A percentile compares a stretch with the other conserved stretches of the same genome.
Evolutionary conservation across 2,329 filamentous ascomycete species (phyloP).

Genomic region (Nothopassalora personata): DNA sequence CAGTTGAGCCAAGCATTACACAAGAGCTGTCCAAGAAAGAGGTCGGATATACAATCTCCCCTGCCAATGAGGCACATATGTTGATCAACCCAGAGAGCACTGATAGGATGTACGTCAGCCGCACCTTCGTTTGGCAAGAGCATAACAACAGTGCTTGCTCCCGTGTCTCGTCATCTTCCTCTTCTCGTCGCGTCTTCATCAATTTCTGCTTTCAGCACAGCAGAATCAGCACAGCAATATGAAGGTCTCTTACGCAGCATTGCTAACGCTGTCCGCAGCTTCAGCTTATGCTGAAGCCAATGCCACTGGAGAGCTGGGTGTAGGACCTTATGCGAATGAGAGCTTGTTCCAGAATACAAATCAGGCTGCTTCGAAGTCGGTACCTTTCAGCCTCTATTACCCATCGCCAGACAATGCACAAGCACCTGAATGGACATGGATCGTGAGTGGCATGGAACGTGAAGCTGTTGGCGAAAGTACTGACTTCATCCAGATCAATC

Average conservation of each 20-base stretch:
- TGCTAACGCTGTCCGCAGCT: not conserved
- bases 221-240: not conserved
- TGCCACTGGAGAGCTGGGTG: constrained; percentile 1
- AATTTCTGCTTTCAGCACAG: not conserved
- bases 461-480: too few species aligned
- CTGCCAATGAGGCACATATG: not conserved
- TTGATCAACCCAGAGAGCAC: not conserved
- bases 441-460: not conserved
- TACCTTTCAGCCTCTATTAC: constrained; percentile 2
- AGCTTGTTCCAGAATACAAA: not conserved
- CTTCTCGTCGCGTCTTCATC: not conserved
- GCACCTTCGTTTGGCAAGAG: not conserved
- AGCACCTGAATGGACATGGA: not conserved
- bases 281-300: constrained; percentile 2
- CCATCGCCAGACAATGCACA: not conserved
- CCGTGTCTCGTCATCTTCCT: not conserved
- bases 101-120: not conserved
- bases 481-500: not conserved
- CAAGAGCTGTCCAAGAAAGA: not conserved
- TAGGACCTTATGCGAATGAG: constrained; percentile 1
- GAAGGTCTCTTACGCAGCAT: not conserved
- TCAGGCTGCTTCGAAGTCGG: not conserved
- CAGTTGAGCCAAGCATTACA: not conserved
- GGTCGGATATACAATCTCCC: not conserved
- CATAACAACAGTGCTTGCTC: not conserved